phyloP scores from a whole-genome alignment of 371 early-diverging fungal species.

The Phascolomyces articulosus region DNA sequence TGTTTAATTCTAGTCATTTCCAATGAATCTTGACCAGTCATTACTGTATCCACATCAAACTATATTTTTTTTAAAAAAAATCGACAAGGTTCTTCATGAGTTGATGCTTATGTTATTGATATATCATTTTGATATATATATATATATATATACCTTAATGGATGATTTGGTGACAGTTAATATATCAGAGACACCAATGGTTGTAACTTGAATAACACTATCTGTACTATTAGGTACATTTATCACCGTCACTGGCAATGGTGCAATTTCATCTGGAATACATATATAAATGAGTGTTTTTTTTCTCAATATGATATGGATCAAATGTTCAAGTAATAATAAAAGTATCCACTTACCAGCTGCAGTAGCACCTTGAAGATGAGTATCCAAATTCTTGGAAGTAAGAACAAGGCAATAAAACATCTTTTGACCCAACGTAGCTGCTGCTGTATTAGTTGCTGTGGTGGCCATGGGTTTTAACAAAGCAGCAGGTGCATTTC shows the following conservation, averaged over 20 bases:
- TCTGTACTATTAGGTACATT: slow-evolving; percentile 50
- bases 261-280: slow-evolving; percentile 35
- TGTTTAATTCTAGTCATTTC: slow-evolving; percentile 53
- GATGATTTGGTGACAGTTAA: slow-evolving; percentile 59
- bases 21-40: slow-evolving; percentile 47
- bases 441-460: slow-evolving; percentile 19
- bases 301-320: too few species aligned
- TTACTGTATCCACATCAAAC: slow-evolving; percentile 56
- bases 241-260: slow-evolving; percentile 69
- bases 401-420: slow-evolving; percentile 54
- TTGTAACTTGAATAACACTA: slow-evolving; percentile 49
- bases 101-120: too few species aligned
- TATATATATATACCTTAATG: slow-evolving; percentile 57
- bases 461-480: slow-evolving; percentile 48
- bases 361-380: slow-evolving; percentile 1
- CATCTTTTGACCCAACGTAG: slow-evolving; percentile 43
- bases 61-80: slow-evolving; percentile 22
- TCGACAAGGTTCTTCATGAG: too few species aligned
- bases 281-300: background rate
- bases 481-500: slow-evolving; percentile 73
- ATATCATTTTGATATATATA: too few species aligned
- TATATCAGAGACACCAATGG: slow-evolving; percentile 67
- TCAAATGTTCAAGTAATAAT: too few species aligned
- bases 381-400: slow-evolving; percentile 26
- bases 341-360: slow-evolving; percentile 6